phyloP scores from a whole-genome alignment of 192 early-diverging fungal species.

The Chytriomyces sp. region DNA sequence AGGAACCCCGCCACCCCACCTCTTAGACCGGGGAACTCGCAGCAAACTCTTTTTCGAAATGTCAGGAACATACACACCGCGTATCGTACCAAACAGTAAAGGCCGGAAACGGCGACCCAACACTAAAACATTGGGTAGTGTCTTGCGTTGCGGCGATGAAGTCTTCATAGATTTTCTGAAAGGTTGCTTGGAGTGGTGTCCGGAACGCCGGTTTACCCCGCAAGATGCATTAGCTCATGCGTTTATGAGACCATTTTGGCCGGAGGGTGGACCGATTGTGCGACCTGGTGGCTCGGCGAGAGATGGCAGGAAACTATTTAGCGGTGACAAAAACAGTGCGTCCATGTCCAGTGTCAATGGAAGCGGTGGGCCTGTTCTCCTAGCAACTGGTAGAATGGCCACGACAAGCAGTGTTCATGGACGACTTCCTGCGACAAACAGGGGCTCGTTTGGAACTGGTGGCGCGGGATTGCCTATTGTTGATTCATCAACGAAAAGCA shows the following conservation, averaged over 20 bases:
- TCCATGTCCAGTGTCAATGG: background rate
- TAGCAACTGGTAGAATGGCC: conserved; percentile 3
- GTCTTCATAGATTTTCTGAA: conserved; percentile 86
- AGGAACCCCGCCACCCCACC: conserved; percentile 74
- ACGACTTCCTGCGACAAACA: background rate
- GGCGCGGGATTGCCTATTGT: background rate
- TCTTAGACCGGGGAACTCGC: conserved; percentile 80
- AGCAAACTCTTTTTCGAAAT: conserved; percentile 83
- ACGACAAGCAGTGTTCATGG: conserved; percentile 24
- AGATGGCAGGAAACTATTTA: background rate
- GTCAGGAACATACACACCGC: conserved; percentile 45
- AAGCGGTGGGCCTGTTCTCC: background rate
- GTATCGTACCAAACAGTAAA: conserved; percentile 80
- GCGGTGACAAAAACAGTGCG: background rate
- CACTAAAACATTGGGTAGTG: conserved; percentile 74
- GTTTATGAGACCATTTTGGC: conserved; percentile 33
- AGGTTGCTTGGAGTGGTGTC: conserved; percentile 87
- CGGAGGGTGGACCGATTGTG: background rate
- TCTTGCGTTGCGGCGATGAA: conserved; percentile 76
- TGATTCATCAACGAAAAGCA: background rate
- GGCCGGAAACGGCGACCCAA: conserved; percentile 84
- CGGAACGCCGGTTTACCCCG: conserved; percentile 84
- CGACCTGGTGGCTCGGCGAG: background rate
- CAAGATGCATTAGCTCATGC: conserved; percentile 80
- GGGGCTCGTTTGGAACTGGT: background rate